Percentiles rank a stretch among this genome's conserved stretches.
Evolutionary conservation across 768 basidiomycete species (phyloP).

Genomic region (Dacryopinax primogenitus): DNA sequence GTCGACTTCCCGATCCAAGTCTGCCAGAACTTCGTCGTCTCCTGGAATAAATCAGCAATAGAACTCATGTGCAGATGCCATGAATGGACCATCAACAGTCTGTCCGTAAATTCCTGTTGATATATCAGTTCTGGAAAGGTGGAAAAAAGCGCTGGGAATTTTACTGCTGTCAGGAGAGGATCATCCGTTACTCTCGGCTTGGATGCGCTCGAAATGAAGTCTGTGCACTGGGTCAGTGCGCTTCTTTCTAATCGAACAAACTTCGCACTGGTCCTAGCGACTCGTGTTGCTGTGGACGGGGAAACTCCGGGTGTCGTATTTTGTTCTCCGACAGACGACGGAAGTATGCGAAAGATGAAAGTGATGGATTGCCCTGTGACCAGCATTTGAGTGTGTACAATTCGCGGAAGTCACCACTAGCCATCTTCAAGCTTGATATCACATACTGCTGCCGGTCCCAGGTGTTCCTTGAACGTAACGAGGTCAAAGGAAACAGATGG

Average conservation of each 20-base stretch:
- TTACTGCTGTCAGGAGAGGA: conserved; percentile 55
- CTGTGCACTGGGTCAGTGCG: not conserved
- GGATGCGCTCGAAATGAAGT: conserved; percentile 16
- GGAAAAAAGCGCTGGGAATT: conserved; percentile 12
- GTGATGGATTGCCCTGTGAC: conserved; percentile 66
- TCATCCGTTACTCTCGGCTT: conserved; percentile 47
- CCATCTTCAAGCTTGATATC: conserved; percentile 51
- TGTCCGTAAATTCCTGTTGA: conserved; percentile 41
- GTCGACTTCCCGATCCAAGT: conserved; percentile 80
- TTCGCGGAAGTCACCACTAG: not conserved
- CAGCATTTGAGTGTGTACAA: not conserved
- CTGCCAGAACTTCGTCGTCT: conserved; percentile 75
- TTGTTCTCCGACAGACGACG: conserved; percentile 21
- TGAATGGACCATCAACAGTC: conserved; percentile 49
- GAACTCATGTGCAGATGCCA: conserved; percentile 28
- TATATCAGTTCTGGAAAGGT: not conserved
- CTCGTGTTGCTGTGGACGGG: conserved; percentile 34
- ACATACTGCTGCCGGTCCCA: conserved; percentile 49
- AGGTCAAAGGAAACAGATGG: conserved; percentile 47
- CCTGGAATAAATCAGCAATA: conserved; percentile 28
- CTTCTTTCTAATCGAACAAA: conserved; percentile 9
- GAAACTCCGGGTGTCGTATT: conserved; percentile 25
- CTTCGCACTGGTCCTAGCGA: conserved; percentile 34
- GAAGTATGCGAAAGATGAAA: conserved; percentile 65
- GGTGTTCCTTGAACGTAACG: conserved; percentile 57